phyloP scores from a whole-genome alignment of 2,329 filamentous ascomycete genomes.

The Colletotrichum brevisporum region DNA sequence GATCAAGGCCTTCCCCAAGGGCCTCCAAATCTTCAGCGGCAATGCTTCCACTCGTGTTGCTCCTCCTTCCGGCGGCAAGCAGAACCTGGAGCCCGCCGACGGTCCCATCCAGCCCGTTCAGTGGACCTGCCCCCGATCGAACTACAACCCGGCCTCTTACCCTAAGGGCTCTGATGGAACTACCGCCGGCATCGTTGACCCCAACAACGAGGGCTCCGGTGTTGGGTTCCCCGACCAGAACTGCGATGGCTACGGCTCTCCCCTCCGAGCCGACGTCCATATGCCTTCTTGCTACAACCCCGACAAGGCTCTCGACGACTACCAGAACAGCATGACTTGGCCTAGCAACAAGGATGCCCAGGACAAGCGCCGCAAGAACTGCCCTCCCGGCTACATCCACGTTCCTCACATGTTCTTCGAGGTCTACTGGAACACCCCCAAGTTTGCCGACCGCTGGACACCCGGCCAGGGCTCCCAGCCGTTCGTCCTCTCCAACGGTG shows the following conservation, averaged over 20 bases:
- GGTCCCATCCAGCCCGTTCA: conserved; percentile 68
- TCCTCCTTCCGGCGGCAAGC: conserved; percentile 64
- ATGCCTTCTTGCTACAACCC: conserved; percentile 84
- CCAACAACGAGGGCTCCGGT: conserved; percentile 68
- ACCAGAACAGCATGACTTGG: conserved; percentile 76
- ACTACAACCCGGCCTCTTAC: conserved; percentile 66
- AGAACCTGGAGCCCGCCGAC: conserved; percentile 65
- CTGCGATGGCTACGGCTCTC: conserved; percentile 74
- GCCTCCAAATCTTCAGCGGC: conserved; percentile 80
- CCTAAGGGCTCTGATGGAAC: conserved; percentile 68
- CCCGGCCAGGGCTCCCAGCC: conserved; percentile 68
- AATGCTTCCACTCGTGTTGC: conserved; percentile 70
- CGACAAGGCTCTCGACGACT: conserved; percentile 69
- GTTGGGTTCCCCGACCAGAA: conserved; percentile 78
- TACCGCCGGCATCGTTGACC: conserved; percentile 68
- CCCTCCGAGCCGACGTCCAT: conserved; percentile 76
- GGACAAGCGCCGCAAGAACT: conserved; percentile 66
- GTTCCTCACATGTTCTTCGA: conserved; percentile 71
- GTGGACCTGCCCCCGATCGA: conserved; percentile 72
- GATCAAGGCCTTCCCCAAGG: conserved; percentile 77
- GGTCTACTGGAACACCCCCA: conserved; percentile 72
- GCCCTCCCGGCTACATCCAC: conserved; percentile 68
- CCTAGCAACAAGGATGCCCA: conserved; percentile 60
- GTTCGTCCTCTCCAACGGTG: conserved; percentile 79
- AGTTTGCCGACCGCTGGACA: conserved; percentile 67